Base-by-base conservation (phyloP, 2,329 filamentous ascomycete genomes). In the Leptosphaerulina australis region DNA sequence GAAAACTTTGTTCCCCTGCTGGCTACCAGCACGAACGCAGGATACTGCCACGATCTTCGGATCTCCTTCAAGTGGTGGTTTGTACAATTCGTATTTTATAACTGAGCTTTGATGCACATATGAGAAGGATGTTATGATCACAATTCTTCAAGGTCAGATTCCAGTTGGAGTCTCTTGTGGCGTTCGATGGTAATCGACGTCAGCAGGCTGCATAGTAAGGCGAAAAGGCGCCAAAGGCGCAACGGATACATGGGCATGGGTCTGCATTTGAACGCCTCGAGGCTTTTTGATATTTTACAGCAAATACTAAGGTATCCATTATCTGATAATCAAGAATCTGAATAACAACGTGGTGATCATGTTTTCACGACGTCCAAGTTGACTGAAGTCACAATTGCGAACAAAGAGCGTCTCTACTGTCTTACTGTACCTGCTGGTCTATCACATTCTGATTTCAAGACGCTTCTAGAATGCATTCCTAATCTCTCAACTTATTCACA, bases 191-290 rank as follows among this genome's bases (percentile, higher is more conserved):
- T 22, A 10, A 26, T 33, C 25, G 15, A 35, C 30, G 25, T 18
- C 17, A 34, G 34, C 26, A 25, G 15, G 26, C 25, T 43, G 38
- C 46, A 50, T 44, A 4, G 8, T 20, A 17, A 12, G 39, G 46
- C 38, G 46, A 33, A 25, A 17, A 12, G 39, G 46, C 38, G 46
- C 39, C 14, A 6, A 20, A 4, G 26, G 39, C 12, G 34, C 34
- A 50, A 50, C 5, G 34, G 33, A 34, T 22, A 37, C 17, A 49
- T 22, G 33, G 46, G 10, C 20, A 28, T 45, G 25, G 41, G 41
- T 51, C 41, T 51, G 41, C 48, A 51, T 45, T 37, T 45, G 38
- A 30, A 46, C 43, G 48, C 48, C 36, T 20, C 20, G 37, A 22
- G 36, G 48, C 41, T 46, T 46, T 20, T 12, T 17, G 17, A 12